These are phyloP conservation scores for Suillus fuscotomentosus DNA, from an alignment of 768 basidiomycete genomes.

Conservation along the genomic window DNA sequence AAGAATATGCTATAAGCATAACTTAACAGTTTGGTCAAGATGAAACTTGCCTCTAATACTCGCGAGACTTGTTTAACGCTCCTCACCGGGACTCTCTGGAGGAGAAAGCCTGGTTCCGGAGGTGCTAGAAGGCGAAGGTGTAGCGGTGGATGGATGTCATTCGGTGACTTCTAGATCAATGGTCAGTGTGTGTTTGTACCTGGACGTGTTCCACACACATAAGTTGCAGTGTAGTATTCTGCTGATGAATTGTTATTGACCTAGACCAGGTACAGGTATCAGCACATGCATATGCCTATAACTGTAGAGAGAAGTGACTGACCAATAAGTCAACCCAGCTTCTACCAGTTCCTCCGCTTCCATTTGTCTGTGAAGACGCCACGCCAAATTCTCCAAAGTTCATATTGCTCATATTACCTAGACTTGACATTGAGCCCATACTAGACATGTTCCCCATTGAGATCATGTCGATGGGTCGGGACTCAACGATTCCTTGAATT, in stretches of 20 bases:
- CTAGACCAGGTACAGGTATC: slow-evolving; percentile 35
- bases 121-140: slow-evolving; percentile 65
- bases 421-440: slow-evolving; percentile 23
- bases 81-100: slow-evolving; percentile 69
- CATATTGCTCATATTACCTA: slow-evolving; percentile 28
- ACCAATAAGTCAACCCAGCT: slow-evolving; percentile 33
- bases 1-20: neutral
- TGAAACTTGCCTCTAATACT: slow-evolving; percentile 59
- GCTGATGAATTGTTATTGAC: slow-evolving; percentile 52
- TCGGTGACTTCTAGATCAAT: slow-evolving; percentile 56
- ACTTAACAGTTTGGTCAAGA: neutral
- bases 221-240: slow-evolving; percentile 65
- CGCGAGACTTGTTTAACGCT: slow-evolving; percentile 74
- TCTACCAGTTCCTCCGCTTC: slow-evolving; percentile 7
- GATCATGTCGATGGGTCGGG: neutral
- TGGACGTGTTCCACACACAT: slow-evolving; percentile 44
- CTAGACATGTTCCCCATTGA: slow-evolving; percentile 21
- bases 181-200: slow-evolving; percentile 5
- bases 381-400: slow-evolving; percentile 23
- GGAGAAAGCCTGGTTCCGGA: slow-evolving; percentile 72
- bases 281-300: neutral
- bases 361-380: slow-evolving; percentile 20
- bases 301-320: slow-evolving; percentile 12
- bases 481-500: slow-evolving; percentile 62
- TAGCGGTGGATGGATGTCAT: slow-evolving; percentile 65